Conservation (phyloP, 352 stramenopile species). For the Pseudoperonospora humuli region DNA sequence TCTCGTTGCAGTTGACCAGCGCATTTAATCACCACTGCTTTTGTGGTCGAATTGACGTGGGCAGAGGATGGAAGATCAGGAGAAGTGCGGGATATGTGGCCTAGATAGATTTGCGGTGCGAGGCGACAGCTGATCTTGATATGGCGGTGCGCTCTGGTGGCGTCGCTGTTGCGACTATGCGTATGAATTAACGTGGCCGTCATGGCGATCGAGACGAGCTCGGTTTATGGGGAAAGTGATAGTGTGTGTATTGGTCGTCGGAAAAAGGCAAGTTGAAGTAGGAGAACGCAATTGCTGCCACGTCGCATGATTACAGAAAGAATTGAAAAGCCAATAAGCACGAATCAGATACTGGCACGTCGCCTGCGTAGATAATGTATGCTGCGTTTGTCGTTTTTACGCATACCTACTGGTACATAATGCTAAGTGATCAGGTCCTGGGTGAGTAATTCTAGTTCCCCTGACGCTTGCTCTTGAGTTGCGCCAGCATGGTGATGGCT, state of each 20-base stretch:
- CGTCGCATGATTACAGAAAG: too few species aligned
- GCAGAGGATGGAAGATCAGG: neutral
- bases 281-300: too few species aligned
- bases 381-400: constrained; percentile 40
- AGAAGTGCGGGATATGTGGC: constrained; percentile 9
- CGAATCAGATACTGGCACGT: too few species aligned
- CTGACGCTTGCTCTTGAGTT: too few species aligned
- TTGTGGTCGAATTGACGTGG: neutral
- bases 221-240: neutral
- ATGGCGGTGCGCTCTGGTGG: constrained; percentile 4
- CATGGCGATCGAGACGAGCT: neutral
- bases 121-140: constrained; percentile 27
- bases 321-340: too few species aligned
- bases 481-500: too few species aligned
- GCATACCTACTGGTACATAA: too few species aligned
- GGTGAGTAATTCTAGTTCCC: too few species aligned
- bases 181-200: constrained; percentile 12
- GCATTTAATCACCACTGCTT: constrained; percentile 24
- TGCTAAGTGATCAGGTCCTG: too few species aligned
- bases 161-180: neutral
- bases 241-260: too few species aligned
- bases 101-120: constrained; percentile 25
- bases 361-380: constrained; percentile 2
- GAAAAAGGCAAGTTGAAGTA: too few species aligned
- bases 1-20: constrained; percentile 18